Base-by-base conservation (phyloP, 371 early-diverging fungal genomes). In the Chytridium lagenaria region DNA sequence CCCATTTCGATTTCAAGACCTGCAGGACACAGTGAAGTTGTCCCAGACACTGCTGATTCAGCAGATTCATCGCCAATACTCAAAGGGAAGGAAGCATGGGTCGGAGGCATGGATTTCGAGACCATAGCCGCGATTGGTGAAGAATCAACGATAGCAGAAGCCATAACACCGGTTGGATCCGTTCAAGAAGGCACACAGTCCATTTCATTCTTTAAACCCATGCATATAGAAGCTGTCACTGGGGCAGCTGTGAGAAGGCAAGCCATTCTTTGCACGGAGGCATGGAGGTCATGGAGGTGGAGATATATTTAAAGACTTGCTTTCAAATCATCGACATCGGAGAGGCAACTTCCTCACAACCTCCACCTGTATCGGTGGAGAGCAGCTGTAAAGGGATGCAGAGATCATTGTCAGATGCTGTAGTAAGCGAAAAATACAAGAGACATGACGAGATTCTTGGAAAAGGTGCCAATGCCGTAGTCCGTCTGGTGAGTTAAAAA, bases 401-500 rank as follows among this genome's bases (percentile, higher is more conserved):
- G 2, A 61, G 61, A 37, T 61, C 61, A 36, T 34, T 61, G 12
- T 61, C 61, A 15, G 75, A 74, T n/a, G 49, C 50, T 19, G 33
- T 2, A 5, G 59, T 82, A 73, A 44, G 63, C 0, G 81, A 83
- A 38, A 84, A 84, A 72, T 84, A 86, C 71, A 83, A 82, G 31
- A 77, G 73, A 44, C 49, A 77, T 22, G 83, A 81, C 16, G 78
- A 80, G 52, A 74, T 83, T 16, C 76, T 98, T 28, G 98, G 98
- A 1, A 90, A 92, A 76, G 98, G 98, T 23, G 95, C 98, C 0
- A 92, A 94, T 16, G 98, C 96, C 0, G 90, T 94, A 0, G 96
- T 98, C 37, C 89, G 93, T 50, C 81, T 97, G 74, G 86, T 83
- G 71, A 61, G 73, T n/a, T n/a, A 51, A 22, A 10, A 31, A 19